phyloP scores from a whole-genome alignment of 345 rosid species.

The Noccaea bulbosa region DNA sequence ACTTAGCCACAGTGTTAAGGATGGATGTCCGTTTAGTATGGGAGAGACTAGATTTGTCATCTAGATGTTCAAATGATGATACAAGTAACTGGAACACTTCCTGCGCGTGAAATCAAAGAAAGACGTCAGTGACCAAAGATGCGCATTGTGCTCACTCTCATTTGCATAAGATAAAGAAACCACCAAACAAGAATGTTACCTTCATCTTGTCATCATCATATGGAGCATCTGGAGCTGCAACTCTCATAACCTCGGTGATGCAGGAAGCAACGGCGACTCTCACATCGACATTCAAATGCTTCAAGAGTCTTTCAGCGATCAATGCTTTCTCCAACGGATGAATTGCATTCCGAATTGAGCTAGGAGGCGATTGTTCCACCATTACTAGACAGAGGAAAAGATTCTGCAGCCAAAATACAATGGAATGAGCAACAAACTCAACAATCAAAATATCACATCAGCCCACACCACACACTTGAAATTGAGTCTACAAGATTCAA shows the following conservation, averaged over 20 bases:
- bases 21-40: constrained; percentile 14
- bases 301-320: constrained; percentile 55
- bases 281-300: constrained; percentile 68
- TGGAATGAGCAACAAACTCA: too few relatives aligned
- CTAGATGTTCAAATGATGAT: constrained; percentile 21
- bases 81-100: constrained; percentile 23
- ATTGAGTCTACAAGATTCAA: too few relatives aligned
- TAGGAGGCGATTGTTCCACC: constrained; percentile 73
- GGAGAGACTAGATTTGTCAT: neutral
- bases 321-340: constrained; percentile 61
- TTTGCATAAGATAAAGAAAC: neutral
- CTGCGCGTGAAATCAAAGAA: neutral
- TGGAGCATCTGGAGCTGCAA: neutral
- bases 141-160: neutral
- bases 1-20: constrained; percentile 1
- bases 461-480: too few relatives aligned
- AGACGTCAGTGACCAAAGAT: neutral
- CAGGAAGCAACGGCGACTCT: constrained; percentile 67
- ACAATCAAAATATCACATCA: too few relatives aligned
- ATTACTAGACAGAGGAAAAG: constrained; percentile 54
- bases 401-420: constrained; percentile 53
- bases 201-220: constrained; percentile 24
- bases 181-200: neutral
- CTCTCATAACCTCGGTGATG: constrained; percentile 16
- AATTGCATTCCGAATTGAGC: constrained; percentile 58